Evolutionary conservation across 1,139 yeast species (phyloP).

Genomic region (Geotrichum macrosporum): DNA sequence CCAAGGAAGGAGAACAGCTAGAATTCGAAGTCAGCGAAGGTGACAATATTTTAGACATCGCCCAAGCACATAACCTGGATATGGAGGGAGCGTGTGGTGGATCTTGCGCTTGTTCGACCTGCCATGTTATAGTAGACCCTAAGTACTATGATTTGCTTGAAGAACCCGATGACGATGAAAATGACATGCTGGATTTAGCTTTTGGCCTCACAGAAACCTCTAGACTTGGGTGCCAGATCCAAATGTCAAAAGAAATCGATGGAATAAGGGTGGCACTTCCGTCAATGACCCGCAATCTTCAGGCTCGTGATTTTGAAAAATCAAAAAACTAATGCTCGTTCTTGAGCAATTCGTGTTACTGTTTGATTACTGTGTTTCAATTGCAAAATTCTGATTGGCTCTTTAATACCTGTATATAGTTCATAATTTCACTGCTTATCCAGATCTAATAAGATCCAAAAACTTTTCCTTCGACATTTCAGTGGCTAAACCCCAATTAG

Average conservation of each 20-base stretch:
- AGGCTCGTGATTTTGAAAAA: conserved; percentile 62
- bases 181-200: conserved; percentile 96
- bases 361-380: background rate
- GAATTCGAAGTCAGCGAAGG: conserved; percentile 88
- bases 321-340: no score
- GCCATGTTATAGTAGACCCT: conserved; percentile 95
- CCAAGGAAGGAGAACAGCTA: conserved; percentile 83
- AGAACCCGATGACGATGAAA: conserved; percentile 96
- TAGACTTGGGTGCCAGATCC: conserved; percentile 89
- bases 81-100: conserved; percentile 99
- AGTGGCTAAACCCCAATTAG: conserved; percentile 43
- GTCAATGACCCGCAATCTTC: conserved; percentile 93
- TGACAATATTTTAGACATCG: conserved; percentile 85
- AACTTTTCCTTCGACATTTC: conserved; percentile 88
- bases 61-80: conserved; percentile 87
- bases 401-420: conserved; percentile 2
- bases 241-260: conserved; percentile 83
- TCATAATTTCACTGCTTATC: conserved; percentile 39
- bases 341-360: background rate
- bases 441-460: conserved; percentile 81
- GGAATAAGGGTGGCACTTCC: conserved; percentile 96
- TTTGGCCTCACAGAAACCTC: conserved; percentile 93
- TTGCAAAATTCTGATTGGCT: background rate
- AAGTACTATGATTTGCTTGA: conserved; percentile 85
- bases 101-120: conserved; percentile 96